Evolutionary conservation across 1,284 basidiomycete genomes (phyloP).

Genomic region (Sutorius eximius): DNA sequence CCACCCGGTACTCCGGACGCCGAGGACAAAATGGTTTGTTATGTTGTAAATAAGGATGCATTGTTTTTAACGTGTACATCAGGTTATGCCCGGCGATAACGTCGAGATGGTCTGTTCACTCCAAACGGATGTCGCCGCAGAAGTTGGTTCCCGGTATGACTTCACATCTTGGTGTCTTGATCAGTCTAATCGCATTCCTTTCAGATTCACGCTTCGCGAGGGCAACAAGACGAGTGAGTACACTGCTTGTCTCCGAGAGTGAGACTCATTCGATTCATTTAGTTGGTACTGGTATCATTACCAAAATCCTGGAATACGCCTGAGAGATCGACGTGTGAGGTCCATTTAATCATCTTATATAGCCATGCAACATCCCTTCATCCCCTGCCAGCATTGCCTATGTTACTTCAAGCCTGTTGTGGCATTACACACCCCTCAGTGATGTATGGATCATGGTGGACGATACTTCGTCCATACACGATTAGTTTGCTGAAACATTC

Average conservation of each 20-base stretch:
- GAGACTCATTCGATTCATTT: slow-evolving; percentile 12
- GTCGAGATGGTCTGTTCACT: slow-evolving; percentile 91
- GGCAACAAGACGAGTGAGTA: slow-evolving; percentile 88
- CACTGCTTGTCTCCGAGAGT: neutral
- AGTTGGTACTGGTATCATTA: slow-evolving; percentile 92
- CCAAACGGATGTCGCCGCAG: slow-evolving; percentile 87
- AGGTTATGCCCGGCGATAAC: slow-evolving; percentile 99
- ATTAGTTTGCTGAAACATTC: no score
- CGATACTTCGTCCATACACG: neutral
- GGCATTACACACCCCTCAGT: neutral
- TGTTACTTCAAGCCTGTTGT: neutral
- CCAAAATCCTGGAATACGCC: slow-evolving; percentile 66
- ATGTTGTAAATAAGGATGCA: neutral
- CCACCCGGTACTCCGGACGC: slow-evolving; percentile 79
- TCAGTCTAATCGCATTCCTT: neutral
- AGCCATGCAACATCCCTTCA: slow-evolving; percentile 19
- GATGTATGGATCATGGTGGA: neutral
- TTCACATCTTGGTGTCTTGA: neutral
- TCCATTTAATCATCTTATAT: slow-evolving; percentile 29
- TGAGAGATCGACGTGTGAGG: slow-evolving; percentile 11
- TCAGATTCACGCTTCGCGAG: slow-evolving; percentile 93
- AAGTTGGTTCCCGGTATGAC: slow-evolving; percentile 81
- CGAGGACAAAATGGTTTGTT: slow-evolving; percentile 75
- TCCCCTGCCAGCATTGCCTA: slow-evolving; percentile 25
- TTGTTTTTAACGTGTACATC: slow-evolving; percentile 13